Evolutionary conservation across 192 early-diverging fungal genomes (phyloP), one percentile per base, ranked within the genome.

Genomic region (Entomortierella parvispora): DNA sequence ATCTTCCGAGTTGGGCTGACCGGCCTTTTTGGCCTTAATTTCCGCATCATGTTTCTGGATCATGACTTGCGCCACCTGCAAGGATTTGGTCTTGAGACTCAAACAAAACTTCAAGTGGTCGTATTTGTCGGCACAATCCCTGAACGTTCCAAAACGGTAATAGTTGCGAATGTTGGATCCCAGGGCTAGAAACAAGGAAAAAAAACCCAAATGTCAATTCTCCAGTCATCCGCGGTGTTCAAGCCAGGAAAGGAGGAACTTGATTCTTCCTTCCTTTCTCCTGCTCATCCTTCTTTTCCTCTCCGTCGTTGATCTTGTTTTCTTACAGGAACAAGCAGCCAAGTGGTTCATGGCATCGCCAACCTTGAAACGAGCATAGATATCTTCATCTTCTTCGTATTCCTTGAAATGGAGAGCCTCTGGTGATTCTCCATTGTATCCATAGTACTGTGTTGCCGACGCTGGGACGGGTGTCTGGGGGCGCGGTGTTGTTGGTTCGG

Each of bases 101-200:
- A 84, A 42, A 59, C 83, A 84, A 44, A 84, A 82, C 20, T 82
- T 84, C 34, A 84, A 70, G 33, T 84, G 77, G 20, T 84, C 83
- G 54, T 79, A 82, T 18, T 61, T 56, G 10, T 23, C 65, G 11
- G 55, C 67, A 49, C 83, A 84, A 51, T 82, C 78, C 58, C 60
- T 80, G 47, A 80, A 82, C 32, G 62, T 65, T n/a, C 83, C 83
- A 32, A 72, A 82, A 9, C 83, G 77, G 32, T 84, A 84, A 52
- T 84, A 84, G 48, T 84, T 76, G n/a, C 79, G 45, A 23, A 81
- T 69, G 43, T 84, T 81, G 48, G 80, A 62, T 47, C 83, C 83
- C 18, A 84, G 47, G 23, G 83, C 83, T 84, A 43, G 28, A 32
- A 20, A n/a, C n/a, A 9, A 23, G 31, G 18, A 18, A 2, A n/a